Evolutionary conservation across 202 grass and related monocot species (phyloP).

Genomic region (Cymbopogon flexuosus): DNA sequence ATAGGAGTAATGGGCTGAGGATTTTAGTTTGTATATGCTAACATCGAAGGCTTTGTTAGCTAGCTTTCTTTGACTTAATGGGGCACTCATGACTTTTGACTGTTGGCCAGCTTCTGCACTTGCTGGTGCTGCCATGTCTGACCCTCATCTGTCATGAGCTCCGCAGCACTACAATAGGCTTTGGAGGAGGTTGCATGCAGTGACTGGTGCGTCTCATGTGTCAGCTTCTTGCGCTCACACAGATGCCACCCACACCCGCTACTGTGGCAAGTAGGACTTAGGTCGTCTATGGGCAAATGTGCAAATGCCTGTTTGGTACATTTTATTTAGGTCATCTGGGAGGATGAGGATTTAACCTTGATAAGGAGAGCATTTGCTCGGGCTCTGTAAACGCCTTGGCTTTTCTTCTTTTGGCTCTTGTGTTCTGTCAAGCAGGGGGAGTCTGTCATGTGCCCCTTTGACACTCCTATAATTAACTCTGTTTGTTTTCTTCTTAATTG

Average conservation of each 20-base stretch:
- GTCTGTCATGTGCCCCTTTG: background rate
- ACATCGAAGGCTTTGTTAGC: background rate
- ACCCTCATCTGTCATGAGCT: background rate
- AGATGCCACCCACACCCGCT: too few relatives aligned
- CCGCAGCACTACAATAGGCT: too few relatives aligned
- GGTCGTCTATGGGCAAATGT: too few relatives aligned
- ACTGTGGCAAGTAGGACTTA: too few relatives aligned
- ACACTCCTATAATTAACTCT: background rate
- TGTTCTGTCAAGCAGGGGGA: background rate
- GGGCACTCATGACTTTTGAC: background rate
- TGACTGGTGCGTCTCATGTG: too few relatives aligned
- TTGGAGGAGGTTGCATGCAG: background rate
- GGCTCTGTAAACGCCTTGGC: background rate
- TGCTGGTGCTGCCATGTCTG: background rate
- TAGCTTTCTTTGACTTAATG: background rate
- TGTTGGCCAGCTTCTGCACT: background rate
- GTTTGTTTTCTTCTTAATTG: background rate
- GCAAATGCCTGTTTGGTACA: too few relatives aligned
- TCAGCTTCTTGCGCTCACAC: too few relatives aligned
- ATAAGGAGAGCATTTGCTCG: background rate
- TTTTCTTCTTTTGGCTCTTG: background rate
- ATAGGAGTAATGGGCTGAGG: background rate
- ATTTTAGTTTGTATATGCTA: background rate
- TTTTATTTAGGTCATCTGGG: background rate
- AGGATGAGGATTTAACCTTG: background rate